Base-by-base conservation (phyloP, 345 rosid genomes). In the Rubroshorea leprosula region DNA sequence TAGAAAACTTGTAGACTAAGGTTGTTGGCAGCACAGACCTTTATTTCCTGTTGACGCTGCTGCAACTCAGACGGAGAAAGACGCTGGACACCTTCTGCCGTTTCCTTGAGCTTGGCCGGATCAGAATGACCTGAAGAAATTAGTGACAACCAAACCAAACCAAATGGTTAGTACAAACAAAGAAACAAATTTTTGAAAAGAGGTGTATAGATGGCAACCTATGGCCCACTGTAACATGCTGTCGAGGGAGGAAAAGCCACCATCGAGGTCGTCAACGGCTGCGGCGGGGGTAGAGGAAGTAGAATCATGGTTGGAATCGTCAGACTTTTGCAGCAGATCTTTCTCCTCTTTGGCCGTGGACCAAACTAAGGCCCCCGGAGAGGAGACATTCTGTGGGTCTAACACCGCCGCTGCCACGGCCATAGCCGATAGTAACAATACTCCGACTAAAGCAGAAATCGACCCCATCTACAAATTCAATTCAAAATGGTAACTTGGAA, bases 151-250 rank as follows among this genome's bases (percentile, higher is more conserved):
- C 16, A 44, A 11, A 26, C 12, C 23, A 16, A 7, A 27, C 29
- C 13, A 4, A 46, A 16, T 44, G n/a, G 20, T 22, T 16, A 0
- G 41, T 3, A 29, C 1, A 38, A 9, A 41, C 10, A 45, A 3
- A 50, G 18, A 0, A 15, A 58, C 50, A 56, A 51, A 43, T 41
- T 17, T 25, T 14, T n/a, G 25, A 25, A 51, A n/a, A 23, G 23
- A 12, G 39, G 2, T 24, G 25, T 39, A 39, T 39, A 25, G 9
- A 15, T 9, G 63, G 24, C 20, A 39, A 89, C 97, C 99, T 55
- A 93, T 89, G 23, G 96, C 99, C 99, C 99, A 93, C 68, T 85
- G 94, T 63, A 93, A 60, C 91, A 93, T 89, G 51, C 96, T 89
- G 5, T 93, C 99, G 1, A 93, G 79, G 21, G 97, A 81, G 66